A percentile compares a stretch with the other conserved stretches of the same genome.
Evolutionary conservation across 768 basidiomycete genomes (phyloP).

Genomic region (Pholiota microspora): DNA sequence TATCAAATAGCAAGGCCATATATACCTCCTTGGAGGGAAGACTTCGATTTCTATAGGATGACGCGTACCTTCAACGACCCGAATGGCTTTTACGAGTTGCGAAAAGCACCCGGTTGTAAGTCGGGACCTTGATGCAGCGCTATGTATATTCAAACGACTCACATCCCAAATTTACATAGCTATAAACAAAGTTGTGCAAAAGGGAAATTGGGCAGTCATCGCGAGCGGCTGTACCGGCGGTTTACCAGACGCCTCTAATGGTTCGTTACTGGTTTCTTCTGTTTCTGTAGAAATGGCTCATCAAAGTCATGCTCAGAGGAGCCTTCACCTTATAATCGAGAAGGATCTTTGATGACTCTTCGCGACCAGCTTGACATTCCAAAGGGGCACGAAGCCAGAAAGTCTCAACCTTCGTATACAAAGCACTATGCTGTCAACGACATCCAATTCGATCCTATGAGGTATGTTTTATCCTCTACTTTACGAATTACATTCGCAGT

Average conservation of each 20-base stretch:
- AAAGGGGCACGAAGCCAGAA: constrained; percentile 11
- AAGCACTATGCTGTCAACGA: constrained; percentile 59
- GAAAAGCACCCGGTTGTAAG: constrained; percentile 44
- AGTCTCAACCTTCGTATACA: constrained; percentile 13
- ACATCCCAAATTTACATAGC: constrained; percentile 28
- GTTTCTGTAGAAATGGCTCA: not conserved
- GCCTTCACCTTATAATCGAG: constrained; percentile 42
- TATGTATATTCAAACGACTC: not conserved
- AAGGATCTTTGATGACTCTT: constrained; percentile 46
- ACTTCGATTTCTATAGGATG: constrained; percentile 19
- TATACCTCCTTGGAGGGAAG: constrained; percentile 16
- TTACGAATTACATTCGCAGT: not conserved
- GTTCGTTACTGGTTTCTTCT: constrained; percentile 19
- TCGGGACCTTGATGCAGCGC: constrained; percentile 1
- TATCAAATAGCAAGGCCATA: not conserved
- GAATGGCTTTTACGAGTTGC: constrained; percentile 27
- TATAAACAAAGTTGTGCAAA: constrained; percentile 52
- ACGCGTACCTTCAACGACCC: constrained; percentile 10
- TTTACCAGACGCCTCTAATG: constrained; percentile 28
- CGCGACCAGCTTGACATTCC: constrained; percentile 22
- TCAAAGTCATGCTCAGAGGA: constrained; percentile 18
- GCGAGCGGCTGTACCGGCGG: constrained; percentile 49
- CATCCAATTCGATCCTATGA: constrained; percentile 49
- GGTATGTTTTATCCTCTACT: constrained; percentile 27
- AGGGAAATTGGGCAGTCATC: constrained; percentile 36